Evolutionary conservation across 2,329 filamentous ascomycete species (phyloP).

Genomic region (Plenodomus biglobosus): DNA sequence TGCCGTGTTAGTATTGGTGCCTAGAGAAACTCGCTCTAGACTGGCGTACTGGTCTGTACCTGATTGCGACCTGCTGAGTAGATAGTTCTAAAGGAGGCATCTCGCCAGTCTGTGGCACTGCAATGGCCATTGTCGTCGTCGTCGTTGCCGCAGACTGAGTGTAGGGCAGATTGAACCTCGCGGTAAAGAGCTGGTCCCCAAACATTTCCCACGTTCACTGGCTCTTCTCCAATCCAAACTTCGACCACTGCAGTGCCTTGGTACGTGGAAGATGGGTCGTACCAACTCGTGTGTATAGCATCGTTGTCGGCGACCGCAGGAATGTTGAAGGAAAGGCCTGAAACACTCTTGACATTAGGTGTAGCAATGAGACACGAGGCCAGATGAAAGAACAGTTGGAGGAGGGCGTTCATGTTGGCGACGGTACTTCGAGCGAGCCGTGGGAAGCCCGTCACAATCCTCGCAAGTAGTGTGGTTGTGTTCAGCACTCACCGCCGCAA

Average conservation of each 20-base stretch:
- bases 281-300: background rate
- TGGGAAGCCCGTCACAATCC: too few relatives aligned
- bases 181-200: background rate
- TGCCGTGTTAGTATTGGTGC: background rate
- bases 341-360: background rate
- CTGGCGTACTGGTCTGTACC: background rate
- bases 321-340: background rate
- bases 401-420: too few relatives aligned
- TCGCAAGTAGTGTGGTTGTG: too few relatives aligned
- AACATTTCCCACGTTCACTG: background rate
- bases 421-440: too few relatives aligned
- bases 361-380: background rate
- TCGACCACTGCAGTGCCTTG: background rate
- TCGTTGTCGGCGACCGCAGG: too few relatives aligned
- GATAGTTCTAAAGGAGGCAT: background rate
- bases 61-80: background rate
- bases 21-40: background rate
- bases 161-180: background rate
- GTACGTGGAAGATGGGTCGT: background rate
- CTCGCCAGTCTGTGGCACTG: background rate
- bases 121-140: background rate
- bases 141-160: background rate
- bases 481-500: too few relatives aligned
- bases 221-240: background rate
- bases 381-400: too few relatives aligned